Evolutionary conservation across 2,329 filamentous ascomycete genomes (phyloP), one percentile per base, ranked within the genome.

Genomic region (Paramyrothecium roridum): DNA sequence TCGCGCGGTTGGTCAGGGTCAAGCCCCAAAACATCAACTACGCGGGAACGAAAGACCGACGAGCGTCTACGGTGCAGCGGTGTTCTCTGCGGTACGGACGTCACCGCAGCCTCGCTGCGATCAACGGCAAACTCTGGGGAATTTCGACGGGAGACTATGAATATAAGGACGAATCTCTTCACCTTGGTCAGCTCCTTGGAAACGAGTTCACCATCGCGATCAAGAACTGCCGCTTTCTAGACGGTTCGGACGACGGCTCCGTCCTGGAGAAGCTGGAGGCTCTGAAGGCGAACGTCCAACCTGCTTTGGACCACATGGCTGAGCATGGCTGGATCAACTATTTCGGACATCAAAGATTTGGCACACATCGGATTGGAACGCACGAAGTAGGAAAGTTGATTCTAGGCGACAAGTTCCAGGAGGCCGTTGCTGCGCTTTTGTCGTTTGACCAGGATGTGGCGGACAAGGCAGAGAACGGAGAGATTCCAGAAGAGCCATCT

Each of bases 291-390:
- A 68, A 81, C 40, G 77, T 86, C 11, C 78, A 79, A 54, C 70
- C 79, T 16, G 80, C 90, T 1, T 76, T 96, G 52, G 76, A 81
- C 46, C 84, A 87, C 59, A 84, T 98, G 61, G 78, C 81, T 54
- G 75, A 85, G 47, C 82, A 87, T 48, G 95, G 95, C 3, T 99
- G 96, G 78, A 87, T 99, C 73, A 99, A 99, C 74, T 99, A 98
- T 76, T 99, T 93, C 67, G 95, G 95, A 10, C 85, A 98, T n/a
- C 95, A 99, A 74, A 87, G 95, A 22, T 99, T 99, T 65, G 95
- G 95, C 26, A 93, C 92, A 0, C 93, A 95, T 71, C 78, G 85
- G 26, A 88, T 90, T 13, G 89, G 92, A 34, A 99, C 95, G 0
- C 91, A 98, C 66, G 82, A 87, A 45, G 79, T 97, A 51, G 95